Evolutionary conservation across 768 basidiomycete species (phyloP), one percentile per base, ranked within the genome.

Genomic region (Boletus reticulatus): DNA sequence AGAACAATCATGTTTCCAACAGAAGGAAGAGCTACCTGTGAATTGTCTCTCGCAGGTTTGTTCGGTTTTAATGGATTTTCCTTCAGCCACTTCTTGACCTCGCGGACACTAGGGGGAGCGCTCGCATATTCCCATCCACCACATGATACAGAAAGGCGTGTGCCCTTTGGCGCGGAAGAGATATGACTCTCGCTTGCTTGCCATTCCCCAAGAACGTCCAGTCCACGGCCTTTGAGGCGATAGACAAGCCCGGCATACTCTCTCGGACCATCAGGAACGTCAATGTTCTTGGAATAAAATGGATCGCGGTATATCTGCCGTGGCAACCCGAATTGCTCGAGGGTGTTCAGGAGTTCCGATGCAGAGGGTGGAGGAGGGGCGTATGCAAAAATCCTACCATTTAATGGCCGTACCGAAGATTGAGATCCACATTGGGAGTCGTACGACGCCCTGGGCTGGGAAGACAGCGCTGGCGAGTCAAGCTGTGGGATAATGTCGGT

Each of bases 191-290:
- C 54, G 24, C 17, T 46, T 38, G 53, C 56, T 42, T 74, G 62
- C 84, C 93, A 96, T 12, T 85, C 80, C 22, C 85, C 79, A 10
- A 95, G 73, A 34, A 72, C 72, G 22, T 71, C 66, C 12, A 90
- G 72, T 9, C 80, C 75, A 1, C 81, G 83, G 6, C 89, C 85
- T 61, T 85, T 85, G 20, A 95, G 73, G 39, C 76, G 75, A 68
- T 88, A 95, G n/a, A 81, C 64, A 1, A 91, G 69, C 0, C 94
- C 94, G 20, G 85, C 93, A 68, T 87, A 94, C 72, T 92, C 88
- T 62, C 84, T 79, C 4, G 86, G 72, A n/a, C 74, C 72, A 32
- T 78, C 78, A 1, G 93, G 88, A 0, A 86, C 79, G 66, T 98
- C 96, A 5, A 62, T 61, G 22, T 78, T 76, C 48, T 82, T 81